Evolutionary conservation across 2,329 filamentous ascomycete genomes (phyloP).

Genomic region (Phoma sp.): DNA sequence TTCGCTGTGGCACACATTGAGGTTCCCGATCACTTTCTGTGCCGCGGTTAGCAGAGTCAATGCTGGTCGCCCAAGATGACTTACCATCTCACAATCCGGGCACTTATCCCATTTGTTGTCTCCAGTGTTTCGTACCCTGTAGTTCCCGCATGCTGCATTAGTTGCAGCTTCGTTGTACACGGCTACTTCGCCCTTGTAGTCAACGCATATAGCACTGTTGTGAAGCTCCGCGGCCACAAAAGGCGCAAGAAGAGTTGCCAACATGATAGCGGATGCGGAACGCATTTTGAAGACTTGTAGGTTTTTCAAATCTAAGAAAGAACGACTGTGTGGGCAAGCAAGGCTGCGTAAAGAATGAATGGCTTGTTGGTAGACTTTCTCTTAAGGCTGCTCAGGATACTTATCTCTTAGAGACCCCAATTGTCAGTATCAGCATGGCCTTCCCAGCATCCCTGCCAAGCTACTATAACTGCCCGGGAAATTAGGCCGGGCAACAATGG

Average conservation of each 20-base stretch:
- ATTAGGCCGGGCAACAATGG: slow-evolving; percentile 11
- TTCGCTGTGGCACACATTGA: slow-evolving; percentile 30
- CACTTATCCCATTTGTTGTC: slow-evolving; percentile 34
- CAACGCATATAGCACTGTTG: slow-evolving; percentile 27
- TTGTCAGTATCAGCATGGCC: not conserved
- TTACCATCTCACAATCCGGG: slow-evolving; percentile 37
- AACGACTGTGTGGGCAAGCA: not conserved
- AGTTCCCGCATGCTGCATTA: slow-evolving; percentile 26
- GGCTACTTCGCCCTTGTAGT: slow-evolving; percentile 20
- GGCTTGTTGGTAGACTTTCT: not conserved
- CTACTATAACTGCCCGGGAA: not conserved
- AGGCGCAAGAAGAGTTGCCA: slow-evolving; percentile 18
- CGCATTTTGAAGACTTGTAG: slow-evolving; percentile 25
- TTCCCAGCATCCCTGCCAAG: slow-evolving; percentile 3
- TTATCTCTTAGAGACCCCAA: slow-evolving; percentile 1
- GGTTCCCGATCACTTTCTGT: slow-evolving; percentile 24
- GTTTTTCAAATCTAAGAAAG: slow-evolving; percentile 4
- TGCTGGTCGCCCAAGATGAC: not conserved
- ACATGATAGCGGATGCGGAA: slow-evolving; percentile 18
- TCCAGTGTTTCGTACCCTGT: slow-evolving; percentile 35
- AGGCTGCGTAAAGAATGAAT: not conserved
- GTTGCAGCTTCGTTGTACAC: slow-evolving; percentile 36
- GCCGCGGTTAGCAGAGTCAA: not conserved
- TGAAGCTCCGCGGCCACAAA: slow-evolving; percentile 31
- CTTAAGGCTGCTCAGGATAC: slow-evolving; percentile 7